Base-by-base conservation (phyloP, 2,329 filamentous ascomycete species). In the Xylaria digitata region DNA sequence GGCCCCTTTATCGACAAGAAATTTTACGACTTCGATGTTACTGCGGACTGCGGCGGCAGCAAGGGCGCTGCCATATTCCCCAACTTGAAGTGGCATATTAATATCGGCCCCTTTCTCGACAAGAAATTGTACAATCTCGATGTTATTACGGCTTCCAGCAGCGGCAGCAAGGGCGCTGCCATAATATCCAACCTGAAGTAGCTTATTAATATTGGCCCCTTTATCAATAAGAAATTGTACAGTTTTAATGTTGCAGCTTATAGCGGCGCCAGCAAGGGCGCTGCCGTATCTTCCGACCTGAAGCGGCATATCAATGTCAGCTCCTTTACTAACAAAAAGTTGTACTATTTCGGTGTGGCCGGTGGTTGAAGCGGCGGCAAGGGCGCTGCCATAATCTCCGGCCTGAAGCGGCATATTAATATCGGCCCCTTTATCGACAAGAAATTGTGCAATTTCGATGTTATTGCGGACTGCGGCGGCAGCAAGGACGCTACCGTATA, bases 361-460 rank as follows among this genome's bases (percentile, higher is more conserved):
- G 3, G 1, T 2, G 1, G 8, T 3, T 50, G n/a, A 34, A 9
- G 50, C 63, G 3, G 21, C 8, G 1, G 21, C 56, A 26, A 67
- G 54, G 17, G 61, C 65, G 26, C 37, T 46, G 15, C 46, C 54
- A n/a, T 48, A 48, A 3, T 8, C 1, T 11, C 62, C 63, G 2
- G 9, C 32, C 5, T 55, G 48, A 15, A 55, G 48, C 15, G 21
- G 32, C 21, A 60, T 34, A 23, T 64, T 61, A 11, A 67, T 21
- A 23, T 67, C 26, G 40, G 64, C 59, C 21, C 60, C 60, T 15
- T 59, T 56, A 7, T 62, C 45, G 7, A 54, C 23, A 2, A 55
- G 21, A 4, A 62, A 19, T 8, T 45, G 26, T 15, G 54, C 52
- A 23, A 42, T 63, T 3, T 53, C 52, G 3, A 8, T 43, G 15